Base-by-base conservation (phyloP, 176 grass and related monocot genomes). In the Aegilops umbellulata region DNA sequence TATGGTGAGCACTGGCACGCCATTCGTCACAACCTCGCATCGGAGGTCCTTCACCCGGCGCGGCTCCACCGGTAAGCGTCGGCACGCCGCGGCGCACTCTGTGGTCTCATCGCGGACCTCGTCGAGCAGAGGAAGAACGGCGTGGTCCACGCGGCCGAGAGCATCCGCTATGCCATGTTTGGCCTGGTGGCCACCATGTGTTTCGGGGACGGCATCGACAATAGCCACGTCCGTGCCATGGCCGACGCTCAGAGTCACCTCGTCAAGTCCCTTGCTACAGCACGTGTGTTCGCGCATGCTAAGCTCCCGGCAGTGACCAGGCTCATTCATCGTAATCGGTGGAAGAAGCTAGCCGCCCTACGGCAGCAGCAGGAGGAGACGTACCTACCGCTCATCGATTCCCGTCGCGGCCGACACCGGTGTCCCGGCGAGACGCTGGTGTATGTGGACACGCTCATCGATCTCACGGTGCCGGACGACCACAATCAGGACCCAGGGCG, bases 391-490 rank as follows among this genome's bases (percentile, higher is more conserved):
- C 80, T 82, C 44, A 82, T 57, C 13, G 65, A 24, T 5, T 30
- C 29, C 27, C 22, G 46, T 2, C 64, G 44, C 20, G 4, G 2
- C 25, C 16, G 5, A 2, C 3, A 13, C 42, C 42, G 11, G 42
- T 3, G 3, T 13, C 6, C 69, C 8, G 22, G 29, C 0, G 44
- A 82, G 29, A 22, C 65, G 20, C 65, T 22, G 65, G 44, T 30
- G 17, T 69, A 82, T 30, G 65, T 82, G 22, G 65, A 82, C 65
- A 69, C 80, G 44, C 80, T 82, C 27, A 4, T 82, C 3, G 44
- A 69, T 44, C 80, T 82, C 29, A 12, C 5, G 11, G 65, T 82
- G 12, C 20, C 65, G 12, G 44, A 27, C 14, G 60, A 25, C 0
- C 44, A 47, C 0, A 14, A 4, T 47, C 13, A 38, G 20, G 10